Percentiles rank a stretch among this genome's conserved stretches.
Evolutionary conservation across 306 rosid genomes (phyloP).

Genomic region (Cercis canadensis): DNA sequence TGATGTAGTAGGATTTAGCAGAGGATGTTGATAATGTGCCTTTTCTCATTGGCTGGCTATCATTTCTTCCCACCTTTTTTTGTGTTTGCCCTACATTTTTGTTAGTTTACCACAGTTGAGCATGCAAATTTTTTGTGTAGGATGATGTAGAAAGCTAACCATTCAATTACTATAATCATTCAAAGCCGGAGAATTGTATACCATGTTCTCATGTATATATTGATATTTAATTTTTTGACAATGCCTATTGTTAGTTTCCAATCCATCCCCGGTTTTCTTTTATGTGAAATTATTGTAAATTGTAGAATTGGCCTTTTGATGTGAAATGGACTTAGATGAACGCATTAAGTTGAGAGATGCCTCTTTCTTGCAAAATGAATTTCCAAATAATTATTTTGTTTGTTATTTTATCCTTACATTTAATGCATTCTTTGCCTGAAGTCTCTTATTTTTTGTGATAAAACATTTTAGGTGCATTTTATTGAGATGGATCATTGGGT

Average conservation of each 20-base stretch:
- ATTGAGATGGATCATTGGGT: conserved; percentile 99
- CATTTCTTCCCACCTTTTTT: conserved; percentile 31
- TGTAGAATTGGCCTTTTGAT: too few species aligned
- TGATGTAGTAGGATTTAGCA: conserved; percentile 79
- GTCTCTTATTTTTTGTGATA: conserved; percentile 24
- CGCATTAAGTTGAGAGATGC: background rate
- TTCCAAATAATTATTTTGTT: conserved; percentile 1
- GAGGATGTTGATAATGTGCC: conserved; percentile 72
- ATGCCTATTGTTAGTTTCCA: conserved; percentile 21
- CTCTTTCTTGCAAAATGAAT: background rate
- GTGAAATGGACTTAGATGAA: too few species aligned
- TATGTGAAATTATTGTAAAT: too few species aligned
- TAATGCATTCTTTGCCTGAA: conserved; percentile 3
- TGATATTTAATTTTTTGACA: too few species aligned
- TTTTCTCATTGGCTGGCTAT: conserved; percentile 63
- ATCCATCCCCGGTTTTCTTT: conserved; percentile 33
- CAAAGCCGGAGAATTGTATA: conserved; percentile 52
- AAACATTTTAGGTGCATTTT: conserved; percentile 77
- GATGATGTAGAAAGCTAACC: conserved; percentile 71
- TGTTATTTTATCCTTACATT: background rate
- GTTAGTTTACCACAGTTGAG: conserved; percentile 50
- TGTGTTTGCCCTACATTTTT: conserved; percentile 35
- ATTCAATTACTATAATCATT: conserved; percentile 48
- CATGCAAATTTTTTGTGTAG: conserved; percentile 49
- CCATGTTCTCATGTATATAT: conserved; percentile 50